Percentiles rank a stretch among this genome's conserved stretches.
Evolutionary conservation across 106 monocot genomes (phyloP).

Genomic region (Amphibolis antarctica): DNA sequence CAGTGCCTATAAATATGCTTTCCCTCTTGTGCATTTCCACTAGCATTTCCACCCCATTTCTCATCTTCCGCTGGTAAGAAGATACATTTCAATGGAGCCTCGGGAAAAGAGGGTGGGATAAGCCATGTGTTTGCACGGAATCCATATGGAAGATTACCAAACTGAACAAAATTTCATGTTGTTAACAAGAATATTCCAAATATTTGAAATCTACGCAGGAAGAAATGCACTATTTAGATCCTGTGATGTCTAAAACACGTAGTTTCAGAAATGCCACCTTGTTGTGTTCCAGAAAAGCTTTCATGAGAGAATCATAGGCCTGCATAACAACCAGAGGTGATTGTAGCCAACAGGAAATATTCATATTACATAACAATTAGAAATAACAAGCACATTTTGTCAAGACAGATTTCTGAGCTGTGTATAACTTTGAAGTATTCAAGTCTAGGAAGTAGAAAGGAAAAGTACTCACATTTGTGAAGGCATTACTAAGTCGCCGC

Average conservation of each 20-base stretch:
- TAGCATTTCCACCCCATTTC: conserved; percentile 76
- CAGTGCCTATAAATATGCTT: conserved; percentile 49
- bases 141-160: conserved; percentile 95
- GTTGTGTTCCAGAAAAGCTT: conserved; percentile 91
- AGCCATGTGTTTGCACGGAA: conserved; percentile 97
- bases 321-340: conserved; percentile 19
- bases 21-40: conserved; percentile 30
- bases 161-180: conserved; percentile 31
- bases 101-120: conserved; percentile 51
- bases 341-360: neutral
- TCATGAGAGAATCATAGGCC: conserved; percentile 88
- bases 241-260: neutral
- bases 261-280: conserved; percentile 37
- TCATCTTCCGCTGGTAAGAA: conserved; percentile 66
- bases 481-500: conserved; percentile 78
- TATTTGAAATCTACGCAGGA: neutral
- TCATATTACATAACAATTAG: neutral
- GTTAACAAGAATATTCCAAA: neutral
- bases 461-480: conserved; percentile 53
- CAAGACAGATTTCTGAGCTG: neutral
- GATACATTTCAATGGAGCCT: conserved; percentile 32
- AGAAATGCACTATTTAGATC: neutral
- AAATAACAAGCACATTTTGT: neutral
- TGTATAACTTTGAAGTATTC: neutral
- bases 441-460: neutral